These are phyloP conservation scores for Sutorius australiensis DNA, from an alignment of 768 basidiomycete species.

Conservation along the genomic window DNA sequence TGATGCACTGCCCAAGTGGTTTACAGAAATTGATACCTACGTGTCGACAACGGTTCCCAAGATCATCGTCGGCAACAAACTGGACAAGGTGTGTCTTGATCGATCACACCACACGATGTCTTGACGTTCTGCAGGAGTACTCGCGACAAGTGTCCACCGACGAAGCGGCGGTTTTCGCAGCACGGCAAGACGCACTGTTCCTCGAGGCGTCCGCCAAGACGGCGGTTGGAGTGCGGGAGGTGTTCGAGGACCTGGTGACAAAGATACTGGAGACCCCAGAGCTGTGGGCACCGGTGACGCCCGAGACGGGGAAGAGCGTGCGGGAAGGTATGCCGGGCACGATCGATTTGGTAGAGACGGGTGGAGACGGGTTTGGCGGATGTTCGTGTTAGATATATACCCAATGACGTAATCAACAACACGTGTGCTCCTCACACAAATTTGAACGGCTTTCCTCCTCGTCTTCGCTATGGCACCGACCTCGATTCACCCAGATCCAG, in stretches of 20 bases:
- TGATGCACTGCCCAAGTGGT: constrained; percentile 92
- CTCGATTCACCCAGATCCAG: not conserved
- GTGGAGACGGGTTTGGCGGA: constrained; percentile 19
- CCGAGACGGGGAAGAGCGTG: constrained; percentile 9
- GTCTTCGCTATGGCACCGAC: constrained; percentile 22
- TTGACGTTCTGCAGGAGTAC: constrained; percentile 58
- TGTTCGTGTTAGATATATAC: constrained; percentile 32
- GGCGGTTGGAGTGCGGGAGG: constrained; percentile 73
- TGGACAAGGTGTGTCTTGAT: constrained; percentile 71
- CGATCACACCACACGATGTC: not conserved
- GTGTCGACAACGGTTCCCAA: constrained; percentile 82
- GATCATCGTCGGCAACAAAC: constrained; percentile 93
- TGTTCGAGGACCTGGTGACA: constrained; percentile 73
- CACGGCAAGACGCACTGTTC: constrained; percentile 79
- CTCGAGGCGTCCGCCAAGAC: constrained; percentile 95
- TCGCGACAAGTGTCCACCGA: constrained; percentile 79
- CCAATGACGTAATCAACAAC: constrained; percentile 25
- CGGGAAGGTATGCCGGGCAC: constrained; percentile 40
- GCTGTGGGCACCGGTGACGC: constrained; percentile 55
- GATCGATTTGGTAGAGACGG: constrained; percentile 32
- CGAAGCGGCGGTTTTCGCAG: constrained; percentile 79
- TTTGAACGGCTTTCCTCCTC: not conserved
- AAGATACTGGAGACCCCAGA: constrained; percentile 81
- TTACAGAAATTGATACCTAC: constrained; percentile 89
- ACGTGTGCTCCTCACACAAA: constrained; percentile 7